Conservation (phyloP, 441 rosid genomes). For the Biscutella auriculata region DNA sequence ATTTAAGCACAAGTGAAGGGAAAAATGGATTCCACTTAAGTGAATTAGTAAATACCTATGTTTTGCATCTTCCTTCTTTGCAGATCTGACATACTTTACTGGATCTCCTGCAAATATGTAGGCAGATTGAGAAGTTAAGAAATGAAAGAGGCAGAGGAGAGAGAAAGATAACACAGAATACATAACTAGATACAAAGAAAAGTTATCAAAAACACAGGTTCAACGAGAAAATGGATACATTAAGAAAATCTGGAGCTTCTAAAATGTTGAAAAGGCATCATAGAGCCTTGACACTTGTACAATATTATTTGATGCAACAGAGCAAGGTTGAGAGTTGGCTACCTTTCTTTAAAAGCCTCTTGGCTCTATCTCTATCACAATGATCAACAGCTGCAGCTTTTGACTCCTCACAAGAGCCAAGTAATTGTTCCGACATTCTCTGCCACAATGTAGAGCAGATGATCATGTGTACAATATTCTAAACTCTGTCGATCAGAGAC, state of each 20-base stretch:
- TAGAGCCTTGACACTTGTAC: conserved; percentile 3
- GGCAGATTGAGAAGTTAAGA: not conserved
- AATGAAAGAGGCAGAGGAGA: not conserved
- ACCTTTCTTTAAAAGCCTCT: conserved; percentile 64
- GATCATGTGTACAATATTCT: not conserved
- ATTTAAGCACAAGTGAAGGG: not conserved
- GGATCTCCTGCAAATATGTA: conserved; percentile 60
- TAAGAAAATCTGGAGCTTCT: conserved; percentile 8
- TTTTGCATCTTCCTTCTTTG: conserved; percentile 38
- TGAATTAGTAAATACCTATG: conserved; percentile 37
- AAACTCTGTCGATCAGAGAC: not conserved
- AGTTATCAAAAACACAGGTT: not conserved
- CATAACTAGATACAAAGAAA: not conserved
- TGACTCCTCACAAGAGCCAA: conserved; percentile 35
- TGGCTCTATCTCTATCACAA: conserved; percentile 36
- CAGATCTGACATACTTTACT: conserved; percentile 66
- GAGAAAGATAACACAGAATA: not conserved
- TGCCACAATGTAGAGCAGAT: conserved; percentile 11
- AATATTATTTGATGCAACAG: conserved; percentile 7
- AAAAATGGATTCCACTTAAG: not conserved
- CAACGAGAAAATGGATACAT: not conserved
- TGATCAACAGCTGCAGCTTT: conserved; percentile 42
- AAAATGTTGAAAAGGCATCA: not conserved
- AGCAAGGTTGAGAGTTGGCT: conserved; percentile 10
- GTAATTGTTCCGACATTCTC: conserved; percentile 44